Evolutionary conservation across 106 monocot species (phyloP).

Genomic region (Gastrodia elata): DNA sequence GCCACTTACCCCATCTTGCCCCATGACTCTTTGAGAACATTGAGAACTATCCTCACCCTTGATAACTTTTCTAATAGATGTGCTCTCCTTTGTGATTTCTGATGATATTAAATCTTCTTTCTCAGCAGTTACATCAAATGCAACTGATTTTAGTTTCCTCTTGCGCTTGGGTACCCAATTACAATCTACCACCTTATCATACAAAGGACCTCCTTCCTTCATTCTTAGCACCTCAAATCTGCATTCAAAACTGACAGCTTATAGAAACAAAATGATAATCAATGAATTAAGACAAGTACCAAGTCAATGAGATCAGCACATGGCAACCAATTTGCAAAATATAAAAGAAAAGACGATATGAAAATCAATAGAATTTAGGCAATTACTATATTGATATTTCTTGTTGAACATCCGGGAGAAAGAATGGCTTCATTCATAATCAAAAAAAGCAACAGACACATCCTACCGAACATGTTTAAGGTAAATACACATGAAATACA

Average conservation of each 20-base stretch:
- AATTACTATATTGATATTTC: background rate
- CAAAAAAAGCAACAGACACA: background rate
- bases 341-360: background rate
- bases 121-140: constrained; percentile 17
- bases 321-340: background rate
- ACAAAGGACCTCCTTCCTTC: constrained; percentile 36
- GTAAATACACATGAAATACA: background rate
- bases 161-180: constrained; percentile 80
- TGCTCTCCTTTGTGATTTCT: constrained; percentile 19
- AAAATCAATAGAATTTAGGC: background rate
- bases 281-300: background rate
- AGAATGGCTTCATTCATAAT: background rate
- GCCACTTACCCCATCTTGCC: constrained; percentile 67
- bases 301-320: background rate
- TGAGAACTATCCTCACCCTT: constrained; percentile 30
- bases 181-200: constrained; percentile 47
- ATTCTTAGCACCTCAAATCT: constrained; percentile 22
- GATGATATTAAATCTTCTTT: constrained; percentile 17
- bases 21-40: constrained; percentile 43
- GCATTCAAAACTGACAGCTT: constrained; percentile 9
- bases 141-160: constrained; percentile 38
- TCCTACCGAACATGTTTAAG: background rate
- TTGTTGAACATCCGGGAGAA: background rate
- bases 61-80: constrained; percentile 23
- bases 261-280: constrained; percentile 2